Conservation (phyloP, 2,329 filamentous ascomycete species). For the Fusarium oxysporum region DNA sequence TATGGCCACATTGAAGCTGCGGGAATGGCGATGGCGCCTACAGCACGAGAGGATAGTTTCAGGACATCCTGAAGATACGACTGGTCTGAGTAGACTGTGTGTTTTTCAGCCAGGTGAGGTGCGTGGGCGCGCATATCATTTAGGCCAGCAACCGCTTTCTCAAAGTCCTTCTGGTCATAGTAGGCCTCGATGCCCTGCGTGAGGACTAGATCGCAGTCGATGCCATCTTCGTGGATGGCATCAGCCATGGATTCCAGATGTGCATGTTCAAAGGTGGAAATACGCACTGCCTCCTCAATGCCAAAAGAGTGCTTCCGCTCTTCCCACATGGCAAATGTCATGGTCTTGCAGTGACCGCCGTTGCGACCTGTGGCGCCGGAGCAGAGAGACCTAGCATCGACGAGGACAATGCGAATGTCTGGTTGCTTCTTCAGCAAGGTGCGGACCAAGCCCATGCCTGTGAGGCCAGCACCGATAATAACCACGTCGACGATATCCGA, state of each 20-base stretch:
- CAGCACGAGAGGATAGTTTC: conserved; percentile 8
- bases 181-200: conserved; percentile 22
- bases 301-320: conserved; percentile 26
- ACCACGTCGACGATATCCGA: conserved; percentile 25
- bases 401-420: conserved; percentile 45
- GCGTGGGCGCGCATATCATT: conserved; percentile 27
- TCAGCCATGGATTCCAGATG: conserved; percentile 36
- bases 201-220: conserved; percentile 36
- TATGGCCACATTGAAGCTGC: conserved; percentile 43
- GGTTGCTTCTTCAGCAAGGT: conserved; percentile 40
- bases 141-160: conserved; percentile 26
- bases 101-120: conserved; percentile 18
- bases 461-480: conserved; percentile 41
- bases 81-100: conserved; percentile 16
- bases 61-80: conserved; percentile 4
- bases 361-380: conserved; percentile 53
- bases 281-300: conserved; percentile 42
- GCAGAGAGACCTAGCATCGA: conserved; percentile 51
- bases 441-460: conserved; percentile 24
- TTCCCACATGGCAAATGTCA: conserved; percentile 31
- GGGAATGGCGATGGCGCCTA: conserved; percentile 30
- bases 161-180: conserved; percentile 18
- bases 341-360: conserved; percentile 47
- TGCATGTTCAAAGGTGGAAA: conserved; percentile 40
- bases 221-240: conserved; percentile 29